phyloP scores from a whole-genome alignment of 2,329 filamentous ascomycete genomes.

The Colletotrichum sp. region DNA sequence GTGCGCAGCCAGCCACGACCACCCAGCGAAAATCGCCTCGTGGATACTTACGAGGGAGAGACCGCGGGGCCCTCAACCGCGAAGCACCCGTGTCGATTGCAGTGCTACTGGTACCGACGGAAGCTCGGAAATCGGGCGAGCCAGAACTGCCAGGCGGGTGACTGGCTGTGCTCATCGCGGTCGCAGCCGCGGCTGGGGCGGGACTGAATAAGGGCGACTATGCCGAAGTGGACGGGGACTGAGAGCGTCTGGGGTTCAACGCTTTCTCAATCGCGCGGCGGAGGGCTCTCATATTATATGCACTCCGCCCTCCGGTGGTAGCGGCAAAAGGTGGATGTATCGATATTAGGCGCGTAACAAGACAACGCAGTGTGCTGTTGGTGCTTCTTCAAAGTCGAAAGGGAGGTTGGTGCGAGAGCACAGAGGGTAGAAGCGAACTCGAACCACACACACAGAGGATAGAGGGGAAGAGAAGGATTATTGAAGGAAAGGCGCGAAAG shows the following conservation, averaged over 20 bases:
- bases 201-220: not conserved
- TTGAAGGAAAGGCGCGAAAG: not conserved
- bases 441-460: not conserved
- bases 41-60: slow-evolving; percentile 32
- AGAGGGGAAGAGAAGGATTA: not conserved
- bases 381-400: not conserved
- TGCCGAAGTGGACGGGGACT: not conserved
- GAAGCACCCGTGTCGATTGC: slow-evolving; percentile 15
- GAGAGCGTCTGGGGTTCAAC: slow-evolving; percentile 13
- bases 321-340: not conserved
- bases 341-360: not conserved
- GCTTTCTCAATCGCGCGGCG: slow-evolving; percentile 7
- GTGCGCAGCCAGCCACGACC: not conserved
- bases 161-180: slow-evolving; percentile 19
- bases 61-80: slow-evolving; percentile 23
- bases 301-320: slow-evolving; percentile 2
- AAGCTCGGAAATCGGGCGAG: slow-evolving; percentile 21
- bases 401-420: not conserved
- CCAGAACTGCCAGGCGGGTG: slow-evolving; percentile 22
- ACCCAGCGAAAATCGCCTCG: not conserved
- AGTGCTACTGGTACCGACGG: slow-evolving; percentile 22
- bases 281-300: slow-evolving; percentile 22
- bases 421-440: not conserved
- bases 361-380: not conserved
- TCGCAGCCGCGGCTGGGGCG: slow-evolving; percentile 4